Evolutionary conservation across 2,329 filamentous ascomycete species (phyloP), one percentile per base, ranked within the genome.

Genomic region (Diaporthe citri): DNA sequence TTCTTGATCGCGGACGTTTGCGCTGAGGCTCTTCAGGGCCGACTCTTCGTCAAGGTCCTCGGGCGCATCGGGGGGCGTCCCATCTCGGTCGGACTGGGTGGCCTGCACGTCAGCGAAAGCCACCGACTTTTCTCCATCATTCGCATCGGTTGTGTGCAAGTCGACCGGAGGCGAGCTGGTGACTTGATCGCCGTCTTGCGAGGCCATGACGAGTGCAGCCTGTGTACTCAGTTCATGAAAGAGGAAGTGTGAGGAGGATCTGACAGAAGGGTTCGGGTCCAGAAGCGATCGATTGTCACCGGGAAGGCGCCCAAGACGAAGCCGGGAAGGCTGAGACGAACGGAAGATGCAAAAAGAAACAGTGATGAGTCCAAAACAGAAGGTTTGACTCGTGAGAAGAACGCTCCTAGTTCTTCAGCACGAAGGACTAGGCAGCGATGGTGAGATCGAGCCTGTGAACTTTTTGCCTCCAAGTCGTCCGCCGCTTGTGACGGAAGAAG

Each of bases 1-100:
- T 85, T 96, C 93, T 82, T 98, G 96, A 80, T 98, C 92, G 74
- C 95, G 92, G 31, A 97, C 91, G 74, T 92, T 89, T 70, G 92
- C 90, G 6, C 93, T 92, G 55, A 95, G 85, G 57, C 89, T 89
- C 74, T 88, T 87, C 39, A 95, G 85, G 28, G 90, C 89, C 70
- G 88, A 87, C 56, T 89, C 88, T 80, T 94, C 92, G 76, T 91
- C 90, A 74, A 89, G 81, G 7, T 80, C 66, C 28, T 75, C 59
- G 13, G 69, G 17, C 20, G 43, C 57, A 9, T 75, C 74, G 20
- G 36, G 52, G 39, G 71, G 67, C 20, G 75, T 52, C 39, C 46
- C 73, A 20, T 74, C 60, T 73, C 71, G 71, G 8, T 67, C 71
- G 12, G 59, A 41, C 1, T 75, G 66, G 10, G 66, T 56, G 20